Percentiles rank a stretch among this genome's conserved stretches.
phyloP scores from a whole-genome alignment of 495 filamentous ascomycete genomes.

The Aspergillus sclerotioniger region DNA sequence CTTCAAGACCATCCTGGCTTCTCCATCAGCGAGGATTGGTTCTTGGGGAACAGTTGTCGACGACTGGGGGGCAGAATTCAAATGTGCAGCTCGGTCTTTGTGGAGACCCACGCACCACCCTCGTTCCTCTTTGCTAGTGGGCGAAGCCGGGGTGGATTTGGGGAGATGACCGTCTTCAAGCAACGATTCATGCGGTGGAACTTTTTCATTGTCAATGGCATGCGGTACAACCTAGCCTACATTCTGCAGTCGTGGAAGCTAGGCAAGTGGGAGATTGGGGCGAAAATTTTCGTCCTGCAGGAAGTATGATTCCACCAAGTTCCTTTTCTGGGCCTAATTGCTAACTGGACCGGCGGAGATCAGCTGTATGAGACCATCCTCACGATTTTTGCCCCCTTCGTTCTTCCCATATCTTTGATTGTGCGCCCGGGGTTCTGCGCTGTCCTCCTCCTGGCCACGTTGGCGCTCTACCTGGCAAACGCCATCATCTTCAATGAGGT shows the following conservation, averaged over 20 bases:
- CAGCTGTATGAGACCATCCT: conserved; percentile 49
- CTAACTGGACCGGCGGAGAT: too few relatives aligned
- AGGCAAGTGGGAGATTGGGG: conserved; percentile 48
- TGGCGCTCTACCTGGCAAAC: conserved; percentile 40
- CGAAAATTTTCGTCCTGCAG: conserved; percentile 68
- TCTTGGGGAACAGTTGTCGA: conserved; percentile 44
- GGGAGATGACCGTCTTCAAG: conserved; percentile 50
- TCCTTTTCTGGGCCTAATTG: not conserved
- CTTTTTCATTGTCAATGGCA: conserved; percentile 49
- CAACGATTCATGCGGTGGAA: conserved; percentile 52
- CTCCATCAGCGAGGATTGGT: conserved; percentile 47
- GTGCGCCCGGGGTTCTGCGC: conserved; percentile 38
- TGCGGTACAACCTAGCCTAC: conserved; percentile 47
- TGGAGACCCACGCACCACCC: conserved; percentile 47
- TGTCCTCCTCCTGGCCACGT: conserved; percentile 29
- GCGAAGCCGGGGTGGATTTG: conserved; percentile 45
- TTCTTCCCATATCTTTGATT: conserved; percentile 45
- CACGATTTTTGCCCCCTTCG: conserved; percentile 45
- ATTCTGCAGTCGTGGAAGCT: conserved; percentile 48
- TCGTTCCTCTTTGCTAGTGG: conserved; percentile 38
- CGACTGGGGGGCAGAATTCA: conserved; percentile 44
- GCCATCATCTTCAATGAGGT: conserved; percentile 45
- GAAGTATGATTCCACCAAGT: conserved; percentile 31
- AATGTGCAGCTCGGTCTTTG: conserved; percentile 50
- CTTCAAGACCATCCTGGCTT: conserved; percentile 46